These are phyloP conservation scores for Ustilago vetiveriae DNA, from an alignment of 1,284 basidiomycete genomes.

Conservation along the genomic window DNA sequence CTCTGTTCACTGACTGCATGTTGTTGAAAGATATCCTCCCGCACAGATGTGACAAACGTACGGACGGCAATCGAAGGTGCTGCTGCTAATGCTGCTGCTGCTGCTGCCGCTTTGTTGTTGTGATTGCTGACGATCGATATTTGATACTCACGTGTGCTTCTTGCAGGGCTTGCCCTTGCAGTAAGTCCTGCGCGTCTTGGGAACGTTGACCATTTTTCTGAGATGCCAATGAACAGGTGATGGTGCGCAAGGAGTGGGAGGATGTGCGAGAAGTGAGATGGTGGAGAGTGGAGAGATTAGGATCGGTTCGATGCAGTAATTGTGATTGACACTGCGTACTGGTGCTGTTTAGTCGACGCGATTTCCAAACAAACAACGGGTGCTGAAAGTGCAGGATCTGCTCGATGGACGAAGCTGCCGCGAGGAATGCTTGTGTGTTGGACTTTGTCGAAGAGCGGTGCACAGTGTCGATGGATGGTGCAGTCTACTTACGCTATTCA, in stretches of 20 bases:
- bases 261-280: constrained; percentile 3
- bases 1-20: too few species aligned
- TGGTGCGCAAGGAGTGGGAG: neutral
- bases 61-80: too few species aligned
- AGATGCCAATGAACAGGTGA: neutral
- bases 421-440: too few species aligned
- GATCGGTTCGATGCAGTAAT: constrained; percentile 2
- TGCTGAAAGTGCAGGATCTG: neutral
- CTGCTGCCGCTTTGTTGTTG: neutral
- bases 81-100: constrained; percentile 5
- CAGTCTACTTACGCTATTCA: constrained; percentile 44
- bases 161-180: constrained; percentile 99
- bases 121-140: constrained; percentile 8
- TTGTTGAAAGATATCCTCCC: too few species aligned
- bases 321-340: neutral
- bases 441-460: neutral
- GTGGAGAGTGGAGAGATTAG: constrained; percentile 8
- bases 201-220: constrained; percentile 68
- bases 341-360: neutral
- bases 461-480: constrained; percentile 16
- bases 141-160: constrained; percentile 89
- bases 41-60: too few species aligned
- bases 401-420: too few species aligned
- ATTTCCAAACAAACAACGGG: neutral
- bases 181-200: constrained; percentile 73